Base-by-base conservation (phyloP, 2,329 filamentous ascomycete species). In the Cucurbitaria berberidis region DNA sequence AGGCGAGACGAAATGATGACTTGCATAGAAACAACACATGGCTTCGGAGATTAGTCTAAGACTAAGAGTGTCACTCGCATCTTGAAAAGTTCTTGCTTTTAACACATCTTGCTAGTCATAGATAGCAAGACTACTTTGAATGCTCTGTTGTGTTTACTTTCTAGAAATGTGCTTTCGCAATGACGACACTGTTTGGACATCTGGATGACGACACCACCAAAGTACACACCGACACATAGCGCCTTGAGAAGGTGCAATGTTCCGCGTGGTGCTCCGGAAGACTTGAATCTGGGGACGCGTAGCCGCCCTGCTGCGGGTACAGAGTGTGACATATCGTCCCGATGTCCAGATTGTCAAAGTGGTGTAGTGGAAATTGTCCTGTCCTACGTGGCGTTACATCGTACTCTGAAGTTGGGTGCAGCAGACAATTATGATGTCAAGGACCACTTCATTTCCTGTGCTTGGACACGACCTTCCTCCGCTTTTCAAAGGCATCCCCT, bases 401-500 rank as follows among this genome's bases (percentile, higher is more conserved):
- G 21, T 21, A 13, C 19, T 22, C 16, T 16, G 10, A 22, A 19
- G 19, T 38, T 3, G 18, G 18, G 35, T 38, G 35, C 35, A 21
- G 10, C 19, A 16, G 15, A 13, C 30, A 5, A 16, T 34, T 4
- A 6, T 34, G 5, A 5, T 5, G 13, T 10, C 13, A 34, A 21
- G 18, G 15, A n/a, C 6, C 4, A n/a, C n/a, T 32, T 5, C 27
- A 30, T 51, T 29, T 59, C 41, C 61, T 66, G 49, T 72, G 68
- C 45, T 68, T 62, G 15, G 62, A 54, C 13, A 74, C 67, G n/a
- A 73, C 60, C 60, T 72, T 75, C 55, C 74, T 72, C 49, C 70
- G 70, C 64, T 78, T 78, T 69, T 77, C 86, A 71, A 89, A 92
- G 36, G 84, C 82, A 52, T 92, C 89, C 21, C 93, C 93, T 68